Evolutionary conservation across 306 rosid genomes (phyloP), one percentile per base, ranked within the genome.

Genomic region (Cucumis melo): DNA sequence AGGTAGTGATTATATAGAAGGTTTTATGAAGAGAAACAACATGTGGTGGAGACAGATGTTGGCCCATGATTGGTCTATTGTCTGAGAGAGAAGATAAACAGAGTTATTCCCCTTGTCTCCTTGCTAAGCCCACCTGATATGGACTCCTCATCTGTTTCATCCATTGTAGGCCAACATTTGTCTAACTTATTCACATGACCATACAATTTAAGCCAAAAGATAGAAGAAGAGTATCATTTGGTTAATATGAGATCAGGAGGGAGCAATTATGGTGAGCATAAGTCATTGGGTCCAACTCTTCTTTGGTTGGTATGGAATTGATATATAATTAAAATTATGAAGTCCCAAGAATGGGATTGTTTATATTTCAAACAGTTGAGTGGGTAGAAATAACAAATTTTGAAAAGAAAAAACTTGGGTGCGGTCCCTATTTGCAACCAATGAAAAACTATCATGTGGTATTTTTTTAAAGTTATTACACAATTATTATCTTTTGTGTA

Each of bases 71-170:
- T 70, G 75, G 75, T 46, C 34, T 15, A 48, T 6, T 70, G 75
- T 46, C 75, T 46, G 23, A 46, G 8, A 29, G 50, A 38, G 63
- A 32, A 32, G 62, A 55, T 53, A 74, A 55, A 39, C 48, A 74
- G 78, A 20, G 8, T 46, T 74, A 74, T 74, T 70, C 75, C 41
- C 75, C 57, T 70, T 70, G 75, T 70, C 75, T 46, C 75, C 75
- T 50, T 46, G 75, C 39, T 14, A 12, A 23, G 54, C 75, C 41
- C 75, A 70, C 57, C 75, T 46, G 58, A 46, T 70, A 23, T 23
- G 24, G 75, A 70, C 75, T 70, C 41, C 14, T 44, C 75, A 48
- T 70, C 75, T 70, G 58, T 70, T 70, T 70, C 75, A 24, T 70
- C 75, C 38, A 68, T 23, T 44, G 57, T 68, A 42, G 75, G 75